A percentile compares a stretch with the other conserved stretches of the same genome.
Conservation (phyloP, 2,329 filamentous ascomycete genomes). For the Arachnomyces sp. region DNA sequence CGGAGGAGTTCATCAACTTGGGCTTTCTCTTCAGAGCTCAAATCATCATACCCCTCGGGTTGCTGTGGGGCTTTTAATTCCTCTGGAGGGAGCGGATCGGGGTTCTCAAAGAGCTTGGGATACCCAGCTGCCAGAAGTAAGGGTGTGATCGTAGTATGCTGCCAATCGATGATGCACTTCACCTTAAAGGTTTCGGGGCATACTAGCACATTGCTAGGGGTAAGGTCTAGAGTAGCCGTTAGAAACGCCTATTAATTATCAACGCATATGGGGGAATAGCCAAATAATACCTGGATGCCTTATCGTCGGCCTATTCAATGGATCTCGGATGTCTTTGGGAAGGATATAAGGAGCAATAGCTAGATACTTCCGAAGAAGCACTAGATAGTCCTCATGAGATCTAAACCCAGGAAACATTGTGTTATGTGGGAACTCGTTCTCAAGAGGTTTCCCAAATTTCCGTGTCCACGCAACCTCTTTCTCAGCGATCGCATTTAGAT, state of each 20-base stretch:
- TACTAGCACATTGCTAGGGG: slow-evolving; percentile 6
- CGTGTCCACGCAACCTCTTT: slow-evolving; percentile 7
- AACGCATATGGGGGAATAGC: too few species aligned
- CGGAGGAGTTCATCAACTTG: slow-evolving; percentile 8
- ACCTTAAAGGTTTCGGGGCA: slow-evolving; percentile 6
- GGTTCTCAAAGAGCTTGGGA: not conserved
- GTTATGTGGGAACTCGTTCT: slow-evolving; percentile 7
- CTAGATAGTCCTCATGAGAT: slow-evolving; percentile 3
- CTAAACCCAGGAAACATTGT: slow-evolving; percentile 5
- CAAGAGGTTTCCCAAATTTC: slow-evolving; percentile 7
- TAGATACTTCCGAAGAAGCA: slow-evolving; percentile 9
- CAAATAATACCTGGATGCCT: too few species aligned
- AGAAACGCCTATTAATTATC: not conserved
- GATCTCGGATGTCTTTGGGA: slow-evolving; percentile 2
- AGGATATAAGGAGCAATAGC: slow-evolving; percentile 9
- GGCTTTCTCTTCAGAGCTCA: slow-evolving; percentile 5
- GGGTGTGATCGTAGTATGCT: slow-evolving; percentile 5
- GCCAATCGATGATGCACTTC: slow-evolving; percentile 9
- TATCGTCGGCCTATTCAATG: slow-evolving; percentile 6
- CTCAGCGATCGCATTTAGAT: slow-evolving; percentile 6
- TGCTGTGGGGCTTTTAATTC: slow-evolving; percentile 2
- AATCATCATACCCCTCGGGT: slow-evolving; percentile 10
- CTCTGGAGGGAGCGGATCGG: slow-evolving; percentile 9
- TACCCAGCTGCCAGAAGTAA: not conserved
- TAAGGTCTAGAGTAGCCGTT: slow-evolving; percentile 3